Base-by-base conservation (phyloP, 495 filamentous ascomycete genomes). In the Aspergillus incahuasiensis region DNA sequence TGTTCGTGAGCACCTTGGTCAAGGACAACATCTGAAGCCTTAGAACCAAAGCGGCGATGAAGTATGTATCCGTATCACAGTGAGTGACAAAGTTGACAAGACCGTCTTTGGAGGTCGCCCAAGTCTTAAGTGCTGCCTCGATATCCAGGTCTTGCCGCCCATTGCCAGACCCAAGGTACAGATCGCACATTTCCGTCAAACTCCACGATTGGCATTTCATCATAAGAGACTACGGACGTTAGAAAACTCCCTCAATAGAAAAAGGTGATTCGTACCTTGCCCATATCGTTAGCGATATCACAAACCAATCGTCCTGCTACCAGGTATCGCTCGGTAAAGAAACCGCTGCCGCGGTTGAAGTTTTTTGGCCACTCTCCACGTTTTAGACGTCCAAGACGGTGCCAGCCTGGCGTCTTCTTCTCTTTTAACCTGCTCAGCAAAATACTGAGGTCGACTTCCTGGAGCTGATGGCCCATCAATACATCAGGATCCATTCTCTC, bases 161-260 rank as follows among this genome's bases (percentile, higher is more conserved):
- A 63, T 81, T 82, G 43, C 82, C 84, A 41, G 78, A 72, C 9
- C 81, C 86, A 7, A 98, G 84, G 57, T 96, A 92, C 21, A 97
- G 79, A 44, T 85, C 87, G 69, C 90, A 95, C 89, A 98, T 98
- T 70, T 98, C 94, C 0, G 90, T 94, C 68, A 98, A 78, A 72
- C 86, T 96, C 95, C 95, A 98, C 5, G 91, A 94, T 67, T 96
- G 91, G 67, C 94, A 98, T 75, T 95, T 95, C 57, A 82, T 88
- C 91, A 96, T 97, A 46, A 92, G 82, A 21, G 92, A 97, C 80
- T 82, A 64, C 21, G 15, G 18, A 8, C 38, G 64, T 81, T 56
- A 79, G 73, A 43, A 52, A 28, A 8, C 5, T 6, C 6, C 24
- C 18, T 21, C 5, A 18, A 8, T 13, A 28, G 34, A 8, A 6